Percentiles rank a stretch among this genome's conserved stretches.
These are phyloP conservation scores for Brettanomyces anomalus DNA, from an alignment of 805 yeast species.

Conservation along the genomic window DNA sequence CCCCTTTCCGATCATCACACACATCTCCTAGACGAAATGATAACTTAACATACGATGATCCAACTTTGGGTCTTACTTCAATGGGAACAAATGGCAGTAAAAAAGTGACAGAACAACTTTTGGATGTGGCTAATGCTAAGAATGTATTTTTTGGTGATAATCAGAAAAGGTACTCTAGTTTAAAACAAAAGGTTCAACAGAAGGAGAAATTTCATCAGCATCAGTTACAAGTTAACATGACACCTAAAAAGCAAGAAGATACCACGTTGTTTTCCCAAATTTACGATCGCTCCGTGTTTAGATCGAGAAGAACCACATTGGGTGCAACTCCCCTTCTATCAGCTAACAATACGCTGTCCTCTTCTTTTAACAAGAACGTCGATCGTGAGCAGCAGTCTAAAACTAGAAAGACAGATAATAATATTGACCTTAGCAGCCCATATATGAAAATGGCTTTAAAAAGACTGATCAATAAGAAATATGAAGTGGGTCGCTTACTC, in stretches of 20 bases:
- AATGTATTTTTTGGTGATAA: background rate
- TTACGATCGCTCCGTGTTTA: conserved; percentile 2
- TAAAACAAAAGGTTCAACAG: conserved; percentile 9
- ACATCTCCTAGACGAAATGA: background rate
- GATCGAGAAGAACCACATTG: background rate
- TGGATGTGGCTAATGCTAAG: background rate
- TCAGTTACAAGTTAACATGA: background rate
- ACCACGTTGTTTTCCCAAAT: conserved; percentile 1
- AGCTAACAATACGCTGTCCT: background rate
- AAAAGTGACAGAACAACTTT: background rate
- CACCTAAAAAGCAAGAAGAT: background rate
- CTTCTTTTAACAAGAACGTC: background rate
- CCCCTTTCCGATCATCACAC: conserved; percentile 22
- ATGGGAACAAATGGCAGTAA: conserved; percentile 5
- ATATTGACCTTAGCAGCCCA: conserved; percentile 24
- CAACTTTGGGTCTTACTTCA: background rate
- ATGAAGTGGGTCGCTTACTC: conserved; percentile 26
- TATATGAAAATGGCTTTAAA: conserved; percentile 34
- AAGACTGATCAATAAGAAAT: conserved; percentile 35
- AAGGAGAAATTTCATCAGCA: conserved; percentile 3
- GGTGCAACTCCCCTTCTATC: conserved; percentile 6
- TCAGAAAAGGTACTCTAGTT: conserved; percentile 5
- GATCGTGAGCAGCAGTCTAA: background rate
- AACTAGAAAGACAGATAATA: conserved; percentile 1
- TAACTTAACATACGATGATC: no score